Percentiles rank a stretch among this genome's conserved stretches.
phyloP scores from a whole-genome alignment of 176 grass and related monocot genomes.

The Bromus sterilis region DNA sequence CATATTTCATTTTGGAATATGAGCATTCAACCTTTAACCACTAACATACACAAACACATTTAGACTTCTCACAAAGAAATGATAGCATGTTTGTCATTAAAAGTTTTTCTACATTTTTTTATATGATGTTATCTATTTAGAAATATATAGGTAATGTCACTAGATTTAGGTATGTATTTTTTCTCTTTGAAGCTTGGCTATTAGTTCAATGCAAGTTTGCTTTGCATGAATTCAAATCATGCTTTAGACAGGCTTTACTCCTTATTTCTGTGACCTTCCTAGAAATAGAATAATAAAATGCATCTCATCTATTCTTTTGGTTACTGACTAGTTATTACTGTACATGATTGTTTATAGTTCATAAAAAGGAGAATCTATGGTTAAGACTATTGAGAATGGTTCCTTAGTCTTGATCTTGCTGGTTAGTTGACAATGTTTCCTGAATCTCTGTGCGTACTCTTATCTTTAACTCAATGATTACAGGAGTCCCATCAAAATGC shows the following conservation, averaged over 20 bases:
- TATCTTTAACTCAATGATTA: slow-evolving; percentile 24
- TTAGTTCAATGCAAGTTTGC: not conserved
- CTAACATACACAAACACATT: not conserved
- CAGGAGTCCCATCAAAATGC: slow-evolving; percentile 89
- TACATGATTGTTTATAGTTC: not conserved
- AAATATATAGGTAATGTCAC: not conserved
- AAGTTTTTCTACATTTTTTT: not conserved
- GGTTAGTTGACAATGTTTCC: not conserved
- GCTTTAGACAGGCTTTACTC: not conserved
- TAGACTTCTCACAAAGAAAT: not conserved
- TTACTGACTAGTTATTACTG: not conserved
- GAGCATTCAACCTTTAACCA: not conserved
- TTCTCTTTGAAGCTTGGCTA: not conserved
- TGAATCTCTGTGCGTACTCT: not conserved
- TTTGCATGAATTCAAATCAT: not conserved
- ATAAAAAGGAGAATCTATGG: not conserved
- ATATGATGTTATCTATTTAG: not conserved
- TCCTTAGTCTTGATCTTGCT: not conserved
- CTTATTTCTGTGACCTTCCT: not conserved
- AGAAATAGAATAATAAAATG: not conserved
- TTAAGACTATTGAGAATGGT: slow-evolving; percentile 8
- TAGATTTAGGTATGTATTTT: not conserved
- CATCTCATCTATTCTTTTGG: not conserved
- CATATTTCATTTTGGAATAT: not conserved
- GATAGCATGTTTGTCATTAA: not conserved